A percentile compares a stretch with the other conserved stretches of the same genome.
Evolutionary conservation across 176 grass and related monocot species (phyloP).

Genomic region (Avena eriantha): DNA sequence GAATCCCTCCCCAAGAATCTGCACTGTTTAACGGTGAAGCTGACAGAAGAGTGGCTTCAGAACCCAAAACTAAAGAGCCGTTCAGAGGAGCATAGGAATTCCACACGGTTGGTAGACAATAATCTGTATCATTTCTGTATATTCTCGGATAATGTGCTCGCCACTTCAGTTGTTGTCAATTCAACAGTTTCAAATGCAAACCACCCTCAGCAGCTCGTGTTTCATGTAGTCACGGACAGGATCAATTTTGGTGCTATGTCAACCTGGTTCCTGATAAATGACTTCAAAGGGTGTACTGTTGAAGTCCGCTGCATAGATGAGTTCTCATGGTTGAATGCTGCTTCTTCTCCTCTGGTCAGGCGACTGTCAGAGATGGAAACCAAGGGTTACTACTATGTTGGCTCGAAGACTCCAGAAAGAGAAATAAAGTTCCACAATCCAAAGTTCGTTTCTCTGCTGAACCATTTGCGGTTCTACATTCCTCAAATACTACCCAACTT

Average conservation of each 20-base stretch:
- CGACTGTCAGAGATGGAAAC: constrained; percentile 61
- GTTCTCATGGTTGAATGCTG: constrained; percentile 89
- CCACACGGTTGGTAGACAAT: constrained; percentile 91
- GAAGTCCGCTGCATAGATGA: constrained; percentile 92
- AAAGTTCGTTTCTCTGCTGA: constrained; percentile 77
- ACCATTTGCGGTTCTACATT: constrained; percentile 95
- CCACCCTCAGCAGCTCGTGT: constrained; percentile 98
- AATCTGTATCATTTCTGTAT: constrained; percentile 97
- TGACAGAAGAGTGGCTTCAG: constrained; percentile 81
- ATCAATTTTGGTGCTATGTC: constrained; percentile 82
- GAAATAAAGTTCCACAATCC: constrained; percentile 74
- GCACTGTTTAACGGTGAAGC: constrained; percentile 81
- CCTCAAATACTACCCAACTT: constrained; percentile 90
- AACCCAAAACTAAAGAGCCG: constrained; percentile 61
- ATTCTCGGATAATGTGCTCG: constrained; percentile 96
- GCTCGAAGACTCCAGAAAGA: constrained; percentile 57
- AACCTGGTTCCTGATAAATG: constrained; percentile 90
- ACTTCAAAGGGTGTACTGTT: constrained; percentile 89
- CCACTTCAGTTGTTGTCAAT: constrained; percentile 94
- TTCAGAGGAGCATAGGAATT: constrained; percentile 78
- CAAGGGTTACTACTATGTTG: constrained; percentile 59
- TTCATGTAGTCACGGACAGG: constrained; percentile 92
- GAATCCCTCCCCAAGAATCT: constrained; percentile 82
- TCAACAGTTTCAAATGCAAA: constrained; percentile 96
- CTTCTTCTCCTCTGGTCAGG: constrained; percentile 70